Evolutionary conservation across 2,329 filamentous ascomycete genomes (phyloP), one percentile per base, ranked within the genome.

Genomic region (Aaosphaeria arxii): DNA sequence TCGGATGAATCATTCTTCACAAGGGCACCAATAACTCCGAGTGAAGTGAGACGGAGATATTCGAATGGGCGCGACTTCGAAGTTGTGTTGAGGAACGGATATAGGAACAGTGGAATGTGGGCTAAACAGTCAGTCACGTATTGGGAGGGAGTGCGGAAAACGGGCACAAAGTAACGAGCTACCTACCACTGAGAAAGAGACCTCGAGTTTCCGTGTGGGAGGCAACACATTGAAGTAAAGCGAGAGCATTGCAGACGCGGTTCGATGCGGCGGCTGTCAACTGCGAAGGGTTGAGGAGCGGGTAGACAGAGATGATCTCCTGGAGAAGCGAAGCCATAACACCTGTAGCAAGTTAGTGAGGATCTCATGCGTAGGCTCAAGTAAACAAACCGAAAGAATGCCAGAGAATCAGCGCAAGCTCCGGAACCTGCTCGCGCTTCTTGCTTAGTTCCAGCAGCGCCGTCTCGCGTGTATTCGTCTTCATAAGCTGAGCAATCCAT

Each of bases 1-100:
- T 97, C 94, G 13, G 89, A 92, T 3, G 91, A 96, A 74, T 99
- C 94, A 66, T 99, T 99, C 81, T 99, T 99, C 51, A 99, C 94
- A 41, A 99, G 79, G 1, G 94, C 94, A 48, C 94, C 94, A 57
- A 99, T 97, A 30, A 99, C 94, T 46, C 94, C 94, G 24, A 99
- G 83, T 13, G 91, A 96, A 0, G 94, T 99, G 32, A 99, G 83
- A 45, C 94, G 90, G 45, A 99, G 83, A 67, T 99, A 99, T 71
- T 99, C 94, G 70, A 97, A 99, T 0, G 94, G 94, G 45, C 94
- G 85, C 31, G 91, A 96, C 73, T 99, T 99, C 32, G 94, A 97
- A 1, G 94, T 99, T 4, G 94, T 99, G 75, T 99, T 99, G 54
- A 99, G 84, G 67, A 99, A 99, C 0, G 94, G 94, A 63, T 99